Base-by-base conservation (phyloP, 2,329 filamentous ascomycete species). In the Ceratocystis smalleyi region DNA sequence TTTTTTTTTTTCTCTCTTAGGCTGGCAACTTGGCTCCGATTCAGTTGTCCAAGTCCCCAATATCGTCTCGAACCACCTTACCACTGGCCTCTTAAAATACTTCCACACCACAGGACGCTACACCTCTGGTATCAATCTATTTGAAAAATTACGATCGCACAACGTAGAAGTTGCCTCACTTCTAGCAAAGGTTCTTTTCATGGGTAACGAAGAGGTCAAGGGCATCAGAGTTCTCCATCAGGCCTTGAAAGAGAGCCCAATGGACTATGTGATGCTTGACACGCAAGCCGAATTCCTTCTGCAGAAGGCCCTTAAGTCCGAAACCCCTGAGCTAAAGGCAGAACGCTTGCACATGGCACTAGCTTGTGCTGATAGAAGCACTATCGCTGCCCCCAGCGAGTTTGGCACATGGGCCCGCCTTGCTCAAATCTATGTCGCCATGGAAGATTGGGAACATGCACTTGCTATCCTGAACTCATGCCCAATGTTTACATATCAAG, bases 401-500 rank as follows among this genome's bases (percentile, higher is more conserved):
- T 99, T 99, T 71, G 89, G 89, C 63, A 97, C 94, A 0, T 99
- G 94, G 94, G 92, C 94, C 65, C 82, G 91, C 65, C 76, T 99
- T 68, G 91, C 91, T 1, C 90, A 97, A 72, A 88, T 97, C 40
- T 99, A 99, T 70, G 89, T 97, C 64, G 83, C 87, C 61, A 83
- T 95, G 75, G 94, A 99, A 73, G 89, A 95, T 72, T 99, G 94
- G 91, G 94, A 97, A 72, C 84, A 97, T 69, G 94, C 94, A 0
- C 81, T 99, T 27, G 85, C 95, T 4, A 97, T 94, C 3, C 81
- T 99, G 62, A 99, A 99, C 76, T 99, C 94, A 19, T 99, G 94
- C 74, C 94, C 94, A 7, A 99, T 99, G 94, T 99, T 99, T 74
- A 99, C 94, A 5, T 97, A 99, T 74, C 94, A 97, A 75, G 94